Evolutionary conservation across 106 monocot genomes (phyloP), one percentile per base, ranked within the genome.

Genomic region (Alisma plantagoaquatica): DNA sequence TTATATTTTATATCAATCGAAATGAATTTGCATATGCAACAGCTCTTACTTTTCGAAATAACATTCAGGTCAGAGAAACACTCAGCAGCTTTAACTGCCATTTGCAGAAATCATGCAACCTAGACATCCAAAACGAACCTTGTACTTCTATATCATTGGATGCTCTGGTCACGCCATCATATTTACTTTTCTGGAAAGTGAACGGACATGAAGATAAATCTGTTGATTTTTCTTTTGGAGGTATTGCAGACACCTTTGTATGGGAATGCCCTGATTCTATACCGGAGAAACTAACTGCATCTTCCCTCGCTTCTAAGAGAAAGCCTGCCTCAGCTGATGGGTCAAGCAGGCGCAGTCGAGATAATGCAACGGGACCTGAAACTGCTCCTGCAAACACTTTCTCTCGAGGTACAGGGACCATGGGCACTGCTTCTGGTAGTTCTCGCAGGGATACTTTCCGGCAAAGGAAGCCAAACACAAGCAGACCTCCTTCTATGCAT

Each of bases 401-500:
- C 66, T 66, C 81, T 70, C 74, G 88, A 54, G 73, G 70, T 26
- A 24, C 69, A 43, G 70, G 63, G 17, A 57, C 61, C 28, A 33
- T 67, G 3, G 56, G 33, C 57, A 49, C 35, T 33, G 54, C 77
- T 67, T 62, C 80, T 56, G 81, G 63, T 11, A 83, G 77, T 31
- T 82, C 76, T 49, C 89, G 98, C 11, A 73, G 98, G 56, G 98
- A 98, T 49, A 82, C 90, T 23, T 98, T 98, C 63, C 81, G 98
- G 44, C 98, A 90, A 61, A 69, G 98, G 1, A 98, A 98, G 64
- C 98, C 98, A 24, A 98, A 98, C 51, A 98, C 98, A 31, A 98
- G 98, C 63, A 73, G 98, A 59, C 98, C 98, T 32, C 98, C 98
- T 57, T 98, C 98, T 22, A 98, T 98, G 98, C 98, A 98, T 64